These are phyloP conservation scores for Lathyrus oleraceus DNA, from an alignment of 306 rosid species.

Conservation along the genomic window DNA sequence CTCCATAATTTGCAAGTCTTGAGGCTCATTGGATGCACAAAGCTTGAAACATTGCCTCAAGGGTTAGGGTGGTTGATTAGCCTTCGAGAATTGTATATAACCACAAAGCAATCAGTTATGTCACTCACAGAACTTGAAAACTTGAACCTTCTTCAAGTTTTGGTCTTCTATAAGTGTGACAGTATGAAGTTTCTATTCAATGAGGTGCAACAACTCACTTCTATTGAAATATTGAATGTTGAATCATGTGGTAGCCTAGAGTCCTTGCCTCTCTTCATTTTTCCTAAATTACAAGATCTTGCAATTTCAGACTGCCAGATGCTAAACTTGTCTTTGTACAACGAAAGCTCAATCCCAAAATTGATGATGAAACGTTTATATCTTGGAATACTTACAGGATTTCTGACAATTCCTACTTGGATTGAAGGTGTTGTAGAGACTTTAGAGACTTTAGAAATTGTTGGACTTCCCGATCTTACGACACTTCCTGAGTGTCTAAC, in stretches of 20 bases:
- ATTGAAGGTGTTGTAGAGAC: background rate
- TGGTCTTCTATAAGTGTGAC: background rate
- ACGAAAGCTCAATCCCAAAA: background rate
- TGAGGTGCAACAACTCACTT: background rate
- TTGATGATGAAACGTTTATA: background rate
- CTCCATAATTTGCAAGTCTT: slow-evolving; percentile 2
- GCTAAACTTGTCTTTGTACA: background rate
- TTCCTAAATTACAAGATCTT: background rate
- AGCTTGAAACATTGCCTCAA: slow-evolving; percentile 16
- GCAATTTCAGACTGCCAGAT: background rate
- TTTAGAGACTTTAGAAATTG: background rate
- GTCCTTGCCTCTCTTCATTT: background rate
- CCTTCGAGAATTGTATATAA: background rate
- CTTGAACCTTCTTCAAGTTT: background rate
- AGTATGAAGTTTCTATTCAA: background rate
- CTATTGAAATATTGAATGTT: background rate
- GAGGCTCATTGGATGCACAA: background rate
- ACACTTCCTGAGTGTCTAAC: background rate
- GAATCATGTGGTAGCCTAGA: background rate
- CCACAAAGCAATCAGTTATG: background rate
- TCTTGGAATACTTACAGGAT: background rate
- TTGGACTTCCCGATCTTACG: background rate
- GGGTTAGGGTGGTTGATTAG: background rate
- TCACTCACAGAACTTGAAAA: background rate
- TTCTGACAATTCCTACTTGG: background rate